Evolutionary conservation across 768 basidiomycete species (phyloP).

Genomic region (Kwoniella dendrophila): DNA sequence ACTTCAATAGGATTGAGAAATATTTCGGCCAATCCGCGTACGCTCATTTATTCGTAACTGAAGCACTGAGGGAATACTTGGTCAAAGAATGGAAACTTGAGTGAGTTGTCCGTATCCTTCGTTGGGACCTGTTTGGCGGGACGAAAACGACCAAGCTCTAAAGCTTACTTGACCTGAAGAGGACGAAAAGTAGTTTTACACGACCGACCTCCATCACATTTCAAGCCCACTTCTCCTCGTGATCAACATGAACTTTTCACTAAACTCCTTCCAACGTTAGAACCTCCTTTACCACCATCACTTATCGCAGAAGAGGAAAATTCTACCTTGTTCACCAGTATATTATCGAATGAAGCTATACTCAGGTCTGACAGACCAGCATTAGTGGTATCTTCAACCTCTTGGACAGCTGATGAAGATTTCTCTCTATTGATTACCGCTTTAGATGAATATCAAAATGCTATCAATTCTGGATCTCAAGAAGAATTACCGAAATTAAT

Average conservation of each 20-base stretch:
- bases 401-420: constrained; percentile 97
- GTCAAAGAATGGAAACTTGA: constrained; percentile 72
- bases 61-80: constrained; percentile 76
- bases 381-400: constrained; percentile 85
- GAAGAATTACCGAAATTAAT: constrained; percentile 69
- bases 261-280: constrained; percentile 22
- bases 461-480: constrained; percentile 53
- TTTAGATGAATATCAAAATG: constrained; percentile 69
- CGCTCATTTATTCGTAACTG: constrained; percentile 90
- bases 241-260: constrained; percentile 72
- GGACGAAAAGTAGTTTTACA: constrained; percentile 77
- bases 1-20: constrained; percentile 71
- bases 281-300: not conserved
- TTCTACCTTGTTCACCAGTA: constrained; percentile 64
- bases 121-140: too few species aligned
- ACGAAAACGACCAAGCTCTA: not conserved
- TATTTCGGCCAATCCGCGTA: constrained; percentile 78
- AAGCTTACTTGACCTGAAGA: constrained; percentile 58
- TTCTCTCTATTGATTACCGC: constrained; percentile 81
- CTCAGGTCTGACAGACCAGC: constrained; percentile 76
- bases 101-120: too few species aligned
- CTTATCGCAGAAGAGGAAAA: constrained; percentile 29
- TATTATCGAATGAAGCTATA: constrained; percentile 61
- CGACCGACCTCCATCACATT: constrained; percentile 86
- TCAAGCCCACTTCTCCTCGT: constrained; percentile 69